Conservation (phyloP, 1,284 basidiomycete genomes). For the Ganoderma lucidum region DNA sequence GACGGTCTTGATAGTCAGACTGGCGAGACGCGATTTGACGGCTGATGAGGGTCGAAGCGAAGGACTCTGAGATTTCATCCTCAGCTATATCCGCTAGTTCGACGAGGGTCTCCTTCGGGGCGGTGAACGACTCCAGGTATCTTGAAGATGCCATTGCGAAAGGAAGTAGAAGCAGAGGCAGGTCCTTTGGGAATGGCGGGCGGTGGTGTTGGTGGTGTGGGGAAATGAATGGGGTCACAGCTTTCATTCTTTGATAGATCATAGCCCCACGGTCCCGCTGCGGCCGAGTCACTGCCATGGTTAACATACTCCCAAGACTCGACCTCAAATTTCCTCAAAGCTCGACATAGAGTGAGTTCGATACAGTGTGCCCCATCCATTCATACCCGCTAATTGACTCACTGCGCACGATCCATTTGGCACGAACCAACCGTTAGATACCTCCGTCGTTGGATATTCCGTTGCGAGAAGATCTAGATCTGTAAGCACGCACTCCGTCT, state of each 20-base stretch:
- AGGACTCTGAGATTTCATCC: conserved; percentile 91
- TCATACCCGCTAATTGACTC: too few relatives aligned
- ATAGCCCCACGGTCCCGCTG: not conserved
- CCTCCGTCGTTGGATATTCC: too few relatives aligned
- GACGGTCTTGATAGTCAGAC: conserved; percentile 94
- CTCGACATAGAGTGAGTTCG: too few relatives aligned
- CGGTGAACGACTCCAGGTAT: conserved; percentile 87
- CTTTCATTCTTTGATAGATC: not conserved
- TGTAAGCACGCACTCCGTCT: too few relatives aligned
- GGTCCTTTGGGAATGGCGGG: not conserved
- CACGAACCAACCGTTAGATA: too few relatives aligned
- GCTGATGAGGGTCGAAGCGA: conserved; percentile 90
- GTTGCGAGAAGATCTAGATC: too few relatives aligned
- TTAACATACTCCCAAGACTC: not conserved
- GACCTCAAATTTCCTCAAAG: not conserved
- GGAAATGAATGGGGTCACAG: not conserved
- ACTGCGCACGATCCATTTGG: too few relatives aligned
- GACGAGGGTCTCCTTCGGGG: conserved; percentile 92
- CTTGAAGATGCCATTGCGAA: conserved; percentile 45
- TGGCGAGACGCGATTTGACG: conserved; percentile 95
- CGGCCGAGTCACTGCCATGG: not conserved
- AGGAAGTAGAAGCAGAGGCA: not conserved
- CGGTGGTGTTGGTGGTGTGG: not conserved
- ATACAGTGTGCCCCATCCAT: too few relatives aligned
- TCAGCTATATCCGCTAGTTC: conserved; percentile 95